These are phyloP conservation scores for Phlyctochytrium bullatum DNA, from an alignment of 192 early-diverging fungal species.

Conservation along the genomic window DNA sequence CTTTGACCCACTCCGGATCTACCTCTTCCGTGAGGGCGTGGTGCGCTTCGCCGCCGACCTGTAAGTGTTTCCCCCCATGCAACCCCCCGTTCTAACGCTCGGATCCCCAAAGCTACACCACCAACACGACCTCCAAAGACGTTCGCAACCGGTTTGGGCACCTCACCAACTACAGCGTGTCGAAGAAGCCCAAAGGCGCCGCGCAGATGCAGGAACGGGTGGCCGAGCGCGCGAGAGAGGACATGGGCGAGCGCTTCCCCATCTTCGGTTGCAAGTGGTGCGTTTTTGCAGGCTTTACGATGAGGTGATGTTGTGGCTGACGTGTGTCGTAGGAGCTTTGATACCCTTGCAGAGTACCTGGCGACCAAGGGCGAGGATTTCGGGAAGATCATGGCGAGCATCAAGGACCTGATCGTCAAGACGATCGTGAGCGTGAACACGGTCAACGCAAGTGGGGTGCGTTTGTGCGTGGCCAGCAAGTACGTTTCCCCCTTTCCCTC, in stretches of 20 bases:
- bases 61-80: slow-evolving; percentile 18
- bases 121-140: slow-evolving; percentile 1
- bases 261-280: too few relatives aligned
- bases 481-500: too few relatives aligned
- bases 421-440: slow-evolving; percentile 39
- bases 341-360: slow-evolving; percentile 35
- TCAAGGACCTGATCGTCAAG: slow-evolving; percentile 37
- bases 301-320: too few relatives aligned
- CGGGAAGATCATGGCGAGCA: slow-evolving; percentile 24
- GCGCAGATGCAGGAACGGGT: too few relatives aligned
- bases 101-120: slow-evolving; percentile 12
- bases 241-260: too few relatives aligned
- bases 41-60: slow-evolving; percentile 40
- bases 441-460: slow-evolving; percentile 35
- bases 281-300: too few relatives aligned
- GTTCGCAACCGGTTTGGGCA: slow-evolving; percentile 42
- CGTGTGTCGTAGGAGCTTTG: slow-evolving; percentile 22
- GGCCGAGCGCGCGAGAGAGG: too few relatives aligned
- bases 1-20: slow-evolving; percentile 44
- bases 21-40: slow-evolving; percentile 36
- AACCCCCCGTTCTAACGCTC: slow-evolving; percentile 1
- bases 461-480: slow-evolving; percentile 32
- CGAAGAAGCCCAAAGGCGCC: slow-evolving; percentile 27
- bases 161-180: slow-evolving; percentile 50
- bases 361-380: slow-evolving; percentile 26